Evolutionary conservation across 164 flowering plant genomes (phyloP).

Genomic region (Stephania cephalantha): DNA sequence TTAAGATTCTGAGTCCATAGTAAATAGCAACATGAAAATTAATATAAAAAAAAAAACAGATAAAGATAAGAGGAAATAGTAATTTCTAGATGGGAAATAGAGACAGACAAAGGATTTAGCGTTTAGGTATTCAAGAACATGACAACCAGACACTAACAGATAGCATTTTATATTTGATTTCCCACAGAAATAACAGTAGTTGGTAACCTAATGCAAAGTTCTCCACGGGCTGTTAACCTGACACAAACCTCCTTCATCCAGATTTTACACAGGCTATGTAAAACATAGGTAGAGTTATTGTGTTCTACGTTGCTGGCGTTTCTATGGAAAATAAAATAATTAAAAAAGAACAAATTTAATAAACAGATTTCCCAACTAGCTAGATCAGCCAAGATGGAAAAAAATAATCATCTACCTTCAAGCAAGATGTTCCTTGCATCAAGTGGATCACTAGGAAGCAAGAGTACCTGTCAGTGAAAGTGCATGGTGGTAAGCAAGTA

Average conservation of each 20-base stretch:
- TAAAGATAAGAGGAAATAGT: not conserved
- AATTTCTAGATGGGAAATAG: not conserved
- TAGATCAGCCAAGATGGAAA: slow-evolving; percentile 1
- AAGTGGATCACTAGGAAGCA: slow-evolving; percentile 93
- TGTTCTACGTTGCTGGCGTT: no score
- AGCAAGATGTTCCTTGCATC: slow-evolving; percentile 91
- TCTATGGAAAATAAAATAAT: not conserved
- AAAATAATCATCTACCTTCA: slow-evolving; percentile 58
- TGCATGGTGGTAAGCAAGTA: slow-evolving; percentile 8
- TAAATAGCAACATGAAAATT: no score
- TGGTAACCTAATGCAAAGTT: no score
- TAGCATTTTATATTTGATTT: not conserved
- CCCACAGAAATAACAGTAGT: not conserved
- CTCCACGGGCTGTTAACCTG: no score
- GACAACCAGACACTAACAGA: not conserved
- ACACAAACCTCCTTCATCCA: no score
- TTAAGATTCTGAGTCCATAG: no score
- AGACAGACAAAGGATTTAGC: not conserved
- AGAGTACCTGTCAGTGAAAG: slow-evolving; percentile 39
- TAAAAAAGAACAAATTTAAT: not conserved
- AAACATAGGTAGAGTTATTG: no score
- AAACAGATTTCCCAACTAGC: not conserved
- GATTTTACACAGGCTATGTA: no score
- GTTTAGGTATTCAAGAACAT: no score
- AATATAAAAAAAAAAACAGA: not conserved